These are phyloP conservation scores for Fraxinus xanthoxyloides DNA, from an alignment of 305 asterid species.

Conservation along the genomic window DNA sequence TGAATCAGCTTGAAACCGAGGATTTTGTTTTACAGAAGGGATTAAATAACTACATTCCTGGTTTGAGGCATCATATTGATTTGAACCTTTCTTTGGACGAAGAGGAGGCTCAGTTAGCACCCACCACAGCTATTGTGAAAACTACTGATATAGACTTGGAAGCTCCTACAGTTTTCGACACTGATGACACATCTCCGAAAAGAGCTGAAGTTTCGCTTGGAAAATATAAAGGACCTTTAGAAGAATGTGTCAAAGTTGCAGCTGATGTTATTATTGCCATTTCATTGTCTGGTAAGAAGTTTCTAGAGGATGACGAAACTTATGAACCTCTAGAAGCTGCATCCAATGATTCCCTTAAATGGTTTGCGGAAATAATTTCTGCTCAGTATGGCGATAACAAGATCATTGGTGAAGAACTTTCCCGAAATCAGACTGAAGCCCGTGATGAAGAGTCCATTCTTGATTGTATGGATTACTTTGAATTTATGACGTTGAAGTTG, in stretches of 20 bases:
- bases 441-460: slow-evolving; percentile 35
- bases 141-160: slow-evolving; percentile 56
- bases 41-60: slow-evolving; percentile 20
- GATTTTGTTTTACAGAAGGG: slow-evolving; percentile 25
- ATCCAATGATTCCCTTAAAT: slow-evolving; percentile 35
- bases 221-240: slow-evolving; percentile 15
- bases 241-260: slow-evolving; percentile 47
- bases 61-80: slow-evolving; percentile 53
- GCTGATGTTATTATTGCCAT: slow-evolving; percentile 62
- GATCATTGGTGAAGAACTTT: not conserved
- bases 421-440: not conserved
- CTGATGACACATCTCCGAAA: slow-evolving; percentile 16
- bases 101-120: slow-evolving; percentile 39
- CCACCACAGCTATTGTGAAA: slow-evolving; percentile 34
- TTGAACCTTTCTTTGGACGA: slow-evolving; percentile 62
- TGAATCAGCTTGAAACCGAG: slow-evolving; percentile 20
- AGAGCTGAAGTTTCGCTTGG: slow-evolving; percentile 6
- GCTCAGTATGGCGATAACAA: slow-evolving; percentile 21
- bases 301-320: slow-evolving; percentile 9
- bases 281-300: slow-evolving; percentile 26
- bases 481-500: slow-evolving; percentile 62
- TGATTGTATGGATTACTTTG: slow-evolving; percentile 63
- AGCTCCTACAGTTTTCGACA: slow-evolving; percentile 39
- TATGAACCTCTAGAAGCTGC: slow-evolving; percentile 15
- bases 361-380: slow-evolving; percentile 56